These are phyloP conservation scores for Penicillium manginii DNA, from an alignment of 495 filamentous ascomycete species.

Conservation along the genomic window DNA sequence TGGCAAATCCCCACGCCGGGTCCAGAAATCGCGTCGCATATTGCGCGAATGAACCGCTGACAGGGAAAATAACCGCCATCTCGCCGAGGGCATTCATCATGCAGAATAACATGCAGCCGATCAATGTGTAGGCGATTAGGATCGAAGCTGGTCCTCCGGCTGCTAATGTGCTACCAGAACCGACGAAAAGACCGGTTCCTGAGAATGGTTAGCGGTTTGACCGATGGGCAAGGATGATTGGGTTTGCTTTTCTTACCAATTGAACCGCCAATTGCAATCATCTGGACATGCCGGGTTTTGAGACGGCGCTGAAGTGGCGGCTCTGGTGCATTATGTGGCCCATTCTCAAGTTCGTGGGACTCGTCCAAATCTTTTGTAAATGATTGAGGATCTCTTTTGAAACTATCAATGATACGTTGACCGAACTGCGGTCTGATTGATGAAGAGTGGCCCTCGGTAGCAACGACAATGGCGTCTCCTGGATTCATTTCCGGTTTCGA, in stretches of 20 bases:
- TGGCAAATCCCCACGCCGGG: conserved; percentile 95
- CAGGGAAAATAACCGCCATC: conserved; percentile 86
- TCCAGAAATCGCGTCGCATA: conserved; percentile 93
- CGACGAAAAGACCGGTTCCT: conserved; percentile 92
- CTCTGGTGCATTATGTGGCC: conserved; percentile 72
- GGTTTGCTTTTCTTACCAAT: conserved; percentile 63
- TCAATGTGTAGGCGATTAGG: conserved; percentile 79
- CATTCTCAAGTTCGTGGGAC: conserved; percentile 71
- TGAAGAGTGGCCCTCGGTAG: neutral
- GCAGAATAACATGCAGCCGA: conserved; percentile 89
- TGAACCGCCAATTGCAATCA: conserved; percentile 95
- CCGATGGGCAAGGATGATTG: neutral
- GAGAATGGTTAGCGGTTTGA: neutral
- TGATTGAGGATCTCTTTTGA: conserved; percentile 73
- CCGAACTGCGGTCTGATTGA: conserved; percentile 24
- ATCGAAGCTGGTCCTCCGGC: conserved; percentile 84
- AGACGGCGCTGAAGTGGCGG: conserved; percentile 75
- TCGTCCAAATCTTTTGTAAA: conserved; percentile 32
- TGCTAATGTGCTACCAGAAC: conserved; percentile 76
- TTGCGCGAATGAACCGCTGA: conserved; percentile 89
- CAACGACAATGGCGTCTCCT: neutral
- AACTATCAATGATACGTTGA: conserved; percentile 70
- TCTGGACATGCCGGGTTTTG: conserved; percentile 87
- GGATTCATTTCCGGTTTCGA: neutral
- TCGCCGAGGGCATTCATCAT: conserved; percentile 92